Evolutionary conservation across 352 stramenopile species (phyloP).

Genomic region (Phytophthora sp.): DNA sequence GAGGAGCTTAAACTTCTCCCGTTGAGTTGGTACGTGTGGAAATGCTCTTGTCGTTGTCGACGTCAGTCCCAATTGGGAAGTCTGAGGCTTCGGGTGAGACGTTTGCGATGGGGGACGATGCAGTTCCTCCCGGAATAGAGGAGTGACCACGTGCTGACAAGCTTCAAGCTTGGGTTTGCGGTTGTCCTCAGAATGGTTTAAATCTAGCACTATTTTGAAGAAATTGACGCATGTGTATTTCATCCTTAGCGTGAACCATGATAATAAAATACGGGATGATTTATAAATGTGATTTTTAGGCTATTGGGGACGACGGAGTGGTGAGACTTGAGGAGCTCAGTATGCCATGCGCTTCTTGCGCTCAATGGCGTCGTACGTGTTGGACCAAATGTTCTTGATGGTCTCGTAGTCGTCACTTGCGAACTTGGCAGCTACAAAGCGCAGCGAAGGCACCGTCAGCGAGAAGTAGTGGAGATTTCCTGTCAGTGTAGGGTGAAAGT

Average conservation of each 20-base stretch:
- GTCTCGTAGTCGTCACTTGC: constrained; percentile 84
- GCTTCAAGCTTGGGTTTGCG: constrained; percentile 15
- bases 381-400: constrained; percentile 83
- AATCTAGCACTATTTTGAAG: constrained; percentile 42
- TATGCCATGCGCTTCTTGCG: constrained; percentile 79
- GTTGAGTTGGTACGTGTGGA: background rate
- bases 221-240: too few relatives aligned
- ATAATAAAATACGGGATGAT: too few relatives aligned
- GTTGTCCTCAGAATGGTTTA: too few relatives aligned
- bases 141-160: constrained; percentile 3
- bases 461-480: constrained; percentile 88
- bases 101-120: constrained; percentile 22
- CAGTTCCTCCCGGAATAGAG: constrained; percentile 32
- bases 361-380: constrained; percentile 84
- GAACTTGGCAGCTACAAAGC: constrained; percentile 85
- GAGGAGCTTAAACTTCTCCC: constrained; percentile 7
- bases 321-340: constrained; percentile 12
- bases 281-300: background rate
- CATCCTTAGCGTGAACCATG: too few relatives aligned
- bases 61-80: constrained; percentile 32
- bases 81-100: constrained; percentile 5
- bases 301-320: constrained; percentile 18
- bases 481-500: constrained; percentile 13
- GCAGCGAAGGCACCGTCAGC: constrained; percentile 77
- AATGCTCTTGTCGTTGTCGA: constrained; percentile 19